phyloP scores from a whole-genome alignment of 352 stramenopile species.

The Phytophthora pistaciae region DNA sequence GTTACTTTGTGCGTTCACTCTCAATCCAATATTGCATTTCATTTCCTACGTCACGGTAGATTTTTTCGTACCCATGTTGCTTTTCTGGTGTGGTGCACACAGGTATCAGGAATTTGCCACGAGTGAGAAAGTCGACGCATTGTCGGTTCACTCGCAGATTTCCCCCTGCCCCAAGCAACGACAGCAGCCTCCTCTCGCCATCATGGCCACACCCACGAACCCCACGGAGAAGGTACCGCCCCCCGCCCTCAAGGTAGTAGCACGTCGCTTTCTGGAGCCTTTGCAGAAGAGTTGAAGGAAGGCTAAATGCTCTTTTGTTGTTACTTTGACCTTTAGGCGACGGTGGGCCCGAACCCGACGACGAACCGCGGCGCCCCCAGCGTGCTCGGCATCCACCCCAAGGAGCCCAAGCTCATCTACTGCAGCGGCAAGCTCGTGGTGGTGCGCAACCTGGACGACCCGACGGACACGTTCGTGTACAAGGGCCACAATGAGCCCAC shows the following conservation, averaged over 20 bases:
- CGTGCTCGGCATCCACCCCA: conserved; percentile 83
- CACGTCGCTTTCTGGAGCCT: neutral
- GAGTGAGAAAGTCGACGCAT: conserved; percentile 5
- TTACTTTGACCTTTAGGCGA: neutral
- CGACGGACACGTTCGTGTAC: conserved; percentile 94
- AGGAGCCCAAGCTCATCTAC: conserved; percentile 93
- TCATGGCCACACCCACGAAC: conserved; percentile 51
- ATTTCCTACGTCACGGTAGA: conserved; percentile 14
- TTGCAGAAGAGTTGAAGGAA: neutral
- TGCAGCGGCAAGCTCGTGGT: conserved; percentile 93
- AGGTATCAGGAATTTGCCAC: neutral
- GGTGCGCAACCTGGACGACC: conserved; percentile 88
- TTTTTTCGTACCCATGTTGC: neutral
- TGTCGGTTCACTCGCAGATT: conserved; percentile 23
- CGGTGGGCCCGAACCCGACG: conserved; percentile 46
- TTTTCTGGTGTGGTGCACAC: conserved; percentile 4
- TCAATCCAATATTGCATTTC: conserved; percentile 35
- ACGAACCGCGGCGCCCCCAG: conserved; percentile 54
- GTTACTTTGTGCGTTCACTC: conserved; percentile 24
- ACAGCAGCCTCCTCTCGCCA: neutral
- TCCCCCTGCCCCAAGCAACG: conserved; percentile 27
- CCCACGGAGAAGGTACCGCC: conserved; percentile 65
- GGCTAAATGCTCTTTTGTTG: neutral
- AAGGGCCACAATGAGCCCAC: conserved; percentile 94
- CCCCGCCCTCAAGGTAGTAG: conserved; percentile 29